These are phyloP conservation scores for Moniliella sp. DNA, from an alignment of 1,284 basidiomycete genomes.

Conservation along the genomic window DNA sequence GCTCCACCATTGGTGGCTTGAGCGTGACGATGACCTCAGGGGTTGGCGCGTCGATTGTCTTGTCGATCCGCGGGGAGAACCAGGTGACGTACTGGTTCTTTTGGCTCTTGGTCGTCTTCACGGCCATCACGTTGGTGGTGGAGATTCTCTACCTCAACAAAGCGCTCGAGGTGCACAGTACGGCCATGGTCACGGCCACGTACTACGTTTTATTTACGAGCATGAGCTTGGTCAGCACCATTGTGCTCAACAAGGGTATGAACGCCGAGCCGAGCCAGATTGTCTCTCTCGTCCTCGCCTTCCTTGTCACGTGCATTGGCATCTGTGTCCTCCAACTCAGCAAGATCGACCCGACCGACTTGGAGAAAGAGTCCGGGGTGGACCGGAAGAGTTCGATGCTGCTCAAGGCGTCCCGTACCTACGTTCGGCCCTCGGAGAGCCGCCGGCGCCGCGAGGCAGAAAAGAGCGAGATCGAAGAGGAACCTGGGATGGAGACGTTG, in stretches of 20 bases:
- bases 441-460: no score
- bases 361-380: slow-evolving; percentile 18
- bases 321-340: slow-evolving; percentile 93
- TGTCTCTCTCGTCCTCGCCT: slow-evolving; percentile 68
- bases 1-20: slow-evolving; percentile 86
- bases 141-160: slow-evolving; percentile 68
- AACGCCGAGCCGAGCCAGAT: slow-evolving; percentile 43
- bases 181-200: slow-evolving; percentile 72
- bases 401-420: slow-evolving; percentile 19
- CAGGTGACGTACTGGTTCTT: slow-evolving; percentile 46
- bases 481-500: slow-evolving; percentile 31
- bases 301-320: slow-evolving; percentile 59
- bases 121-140: slow-evolving; percentile 57
- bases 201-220: slow-evolving; percentile 70
- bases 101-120: slow-evolving; percentile 50
- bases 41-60: slow-evolving; percentile 70
- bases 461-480: slow-evolving; percentile 12
- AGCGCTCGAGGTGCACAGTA: slow-evolving; percentile 84
- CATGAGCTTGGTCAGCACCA: slow-evolving; percentile 42
- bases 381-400: slow-evolving; percentile 26
- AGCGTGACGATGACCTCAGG: slow-evolving; percentile 88
- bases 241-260: slow-evolving; percentile 71
- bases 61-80: slow-evolving; percentile 61
- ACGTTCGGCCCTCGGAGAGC: slow-evolving; percentile 7
- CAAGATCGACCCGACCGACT: slow-evolving; percentile 41